These are phyloP conservation scores for Capsicum rhomboideum DNA, from an alignment of 257 asterid species.

Conservation along the genomic window DNA sequence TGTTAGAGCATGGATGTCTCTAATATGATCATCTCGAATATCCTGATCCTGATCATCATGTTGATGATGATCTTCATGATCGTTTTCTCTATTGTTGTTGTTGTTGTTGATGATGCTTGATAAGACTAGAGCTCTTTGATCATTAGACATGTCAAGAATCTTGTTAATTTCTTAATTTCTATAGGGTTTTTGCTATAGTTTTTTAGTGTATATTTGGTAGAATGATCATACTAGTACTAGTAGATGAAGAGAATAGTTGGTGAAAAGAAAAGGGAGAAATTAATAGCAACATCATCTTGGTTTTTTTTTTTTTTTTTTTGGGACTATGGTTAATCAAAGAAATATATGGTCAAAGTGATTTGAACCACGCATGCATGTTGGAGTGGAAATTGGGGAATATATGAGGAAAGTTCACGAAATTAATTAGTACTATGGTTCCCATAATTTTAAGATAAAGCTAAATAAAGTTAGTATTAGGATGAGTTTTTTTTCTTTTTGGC, in stretches of 20 bases:
- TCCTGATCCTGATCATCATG: background rate
- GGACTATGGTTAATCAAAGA: background rate
- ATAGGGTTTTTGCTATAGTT: background rate
- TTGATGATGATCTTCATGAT: background rate
- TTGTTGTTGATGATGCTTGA: constrained; percentile 8
- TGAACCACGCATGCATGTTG: background rate
- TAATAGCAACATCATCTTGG: background rate
- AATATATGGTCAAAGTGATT: background rate
- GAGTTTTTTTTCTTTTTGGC: background rate
- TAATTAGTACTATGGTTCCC: background rate
- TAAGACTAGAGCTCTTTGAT: constrained; percentile 55
- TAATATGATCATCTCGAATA: background rate
- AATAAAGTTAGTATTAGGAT: background rate
- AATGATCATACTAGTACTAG: background rate
- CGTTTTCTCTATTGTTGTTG: constrained; percentile 13
- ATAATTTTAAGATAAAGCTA: background rate
- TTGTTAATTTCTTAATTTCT: background rate
- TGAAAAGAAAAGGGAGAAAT: background rate
- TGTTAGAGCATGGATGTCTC: constrained; percentile 80
- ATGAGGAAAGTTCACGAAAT: background rate
- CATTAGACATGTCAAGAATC: constrained; percentile 27
- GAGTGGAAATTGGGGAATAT: background rate
- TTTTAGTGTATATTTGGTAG: background rate
- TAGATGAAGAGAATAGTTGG: background rate
- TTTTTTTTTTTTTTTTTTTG: background rate